Base-by-base conservation (phyloP, 2,329 filamentous ascomycete species). In the Thielaviopsis musarum region DNA sequence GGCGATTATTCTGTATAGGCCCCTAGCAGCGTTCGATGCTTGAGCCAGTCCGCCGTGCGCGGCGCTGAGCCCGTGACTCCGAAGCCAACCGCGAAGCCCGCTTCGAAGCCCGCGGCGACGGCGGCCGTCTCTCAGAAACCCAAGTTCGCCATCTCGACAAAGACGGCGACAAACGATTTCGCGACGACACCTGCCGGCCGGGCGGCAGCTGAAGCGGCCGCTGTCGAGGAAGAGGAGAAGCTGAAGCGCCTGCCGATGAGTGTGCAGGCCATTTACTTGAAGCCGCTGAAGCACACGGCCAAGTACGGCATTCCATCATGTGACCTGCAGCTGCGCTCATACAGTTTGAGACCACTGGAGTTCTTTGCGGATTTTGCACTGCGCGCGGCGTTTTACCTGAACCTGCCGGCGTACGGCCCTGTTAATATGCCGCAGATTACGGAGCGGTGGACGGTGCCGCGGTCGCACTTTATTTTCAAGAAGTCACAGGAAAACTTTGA, bases 401-500 rank as follows among this genome's bases (percentile, higher is more conserved):
- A 86, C 19, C 83, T 98, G 1, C 86, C 90, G 10, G 90, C 90
- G 2, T 87, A 81, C 54, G 93, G 93, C 0, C 91, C 93, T 5
- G 77, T 93, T 5, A 89, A 91, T 12, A 76, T 98, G 19, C 93
- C 93, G 1, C 83, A 85, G 61, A 89, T 91, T 64, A 87, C 81
- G 17, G 88, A 98, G 75, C 82, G 91, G 66, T 98, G 93, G 93
- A 97, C 93, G 0, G 90, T 97, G 1, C 89, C 90, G 10, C 81
- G 83, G 67, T 82, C 82, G 67, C 87, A 88, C 70, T 98, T 98
- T 75, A 88, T 96, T 65, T 88, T 89, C 77, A 98, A 97, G 75
- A 98, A 98, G 74, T 85, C 83, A 45, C 91, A 98, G 72, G 93
- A 98, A 74, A 98, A 98, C 72, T 98, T 95, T 68, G 91, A 97